Conservation (phyloP, 441 rosid species). For the Brassica balearica region DNA sequence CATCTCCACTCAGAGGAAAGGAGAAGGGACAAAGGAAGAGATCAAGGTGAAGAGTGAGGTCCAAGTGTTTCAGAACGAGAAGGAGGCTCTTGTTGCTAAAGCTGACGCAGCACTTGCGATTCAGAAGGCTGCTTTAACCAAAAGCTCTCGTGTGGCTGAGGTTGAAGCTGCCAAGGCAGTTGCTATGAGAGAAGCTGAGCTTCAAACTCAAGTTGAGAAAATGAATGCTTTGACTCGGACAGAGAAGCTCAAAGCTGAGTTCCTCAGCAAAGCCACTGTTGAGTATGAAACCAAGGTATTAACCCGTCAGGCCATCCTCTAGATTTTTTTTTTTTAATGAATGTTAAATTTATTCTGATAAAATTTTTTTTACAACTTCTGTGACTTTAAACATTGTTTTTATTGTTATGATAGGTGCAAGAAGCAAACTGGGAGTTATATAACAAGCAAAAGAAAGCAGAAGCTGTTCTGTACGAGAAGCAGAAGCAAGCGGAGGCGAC, state of each 20-base stretch:
- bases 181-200: slow-evolving; percentile 65
- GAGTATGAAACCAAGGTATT: slow-evolving; percentile 62
- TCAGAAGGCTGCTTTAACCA: slow-evolving; percentile 60
- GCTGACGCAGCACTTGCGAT: slow-evolving; percentile 64
- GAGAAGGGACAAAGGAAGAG: slow-evolving; percentile 69
- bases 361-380: too few species aligned
- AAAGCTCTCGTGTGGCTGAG: slow-evolving; percentile 60
- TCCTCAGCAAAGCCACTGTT: slow-evolving; percentile 68
- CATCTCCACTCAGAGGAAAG: slow-evolving; percentile 56
- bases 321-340: too few species aligned
- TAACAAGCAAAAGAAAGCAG: slow-evolving; percentile 63
- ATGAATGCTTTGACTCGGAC: slow-evolving; percentile 66
- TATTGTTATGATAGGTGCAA: slow-evolving; percentile 49
- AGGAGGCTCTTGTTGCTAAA: slow-evolving; percentile 62
- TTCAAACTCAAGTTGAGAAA: slow-evolving; percentile 63
- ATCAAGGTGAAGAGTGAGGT: slow-evolving; percentile 61
- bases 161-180: slow-evolving; percentile 69
- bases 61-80: slow-evolving; percentile 62
- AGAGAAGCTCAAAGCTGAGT: slow-evolving; percentile 73
- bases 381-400: too few species aligned
- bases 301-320: too few species aligned
- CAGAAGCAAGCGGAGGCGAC: slow-evolving; percentile 65
- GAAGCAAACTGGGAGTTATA: slow-evolving; percentile 75
- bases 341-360: too few species aligned
- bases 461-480: slow-evolving; percentile 33